Conservation (phyloP, 1,284 basidiomycete genomes). For the Takashimella koratensis region DNA sequence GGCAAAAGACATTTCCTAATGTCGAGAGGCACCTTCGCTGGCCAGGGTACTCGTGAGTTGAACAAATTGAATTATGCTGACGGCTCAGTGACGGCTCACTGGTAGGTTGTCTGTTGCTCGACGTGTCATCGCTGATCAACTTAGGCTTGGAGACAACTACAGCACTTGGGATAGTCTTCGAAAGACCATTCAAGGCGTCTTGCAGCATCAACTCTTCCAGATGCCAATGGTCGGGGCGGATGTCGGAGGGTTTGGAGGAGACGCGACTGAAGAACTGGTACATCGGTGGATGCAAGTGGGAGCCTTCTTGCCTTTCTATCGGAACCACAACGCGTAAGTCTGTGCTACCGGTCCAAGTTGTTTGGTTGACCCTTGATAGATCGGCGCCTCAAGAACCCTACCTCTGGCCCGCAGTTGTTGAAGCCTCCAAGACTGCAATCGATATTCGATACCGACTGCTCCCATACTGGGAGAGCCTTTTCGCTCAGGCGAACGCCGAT, state of each 20-base stretch:
- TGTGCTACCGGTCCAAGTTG: too few relatives aligned
- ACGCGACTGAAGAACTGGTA: slow-evolving; percentile 75
- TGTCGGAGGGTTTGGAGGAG: slow-evolving; percentile 56
- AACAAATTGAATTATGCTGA: too few relatives aligned
- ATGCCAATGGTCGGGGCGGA: slow-evolving; percentile 65
- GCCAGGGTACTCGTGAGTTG: too few relatives aligned
- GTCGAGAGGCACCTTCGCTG: too few relatives aligned
- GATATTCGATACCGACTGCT: slow-evolving; percentile 57
- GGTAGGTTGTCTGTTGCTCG: too few relatives aligned
- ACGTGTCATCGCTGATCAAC: too few relatives aligned
- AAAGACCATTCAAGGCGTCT: slow-evolving; percentile 12
- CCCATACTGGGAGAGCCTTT: slow-evolving; percentile 68
- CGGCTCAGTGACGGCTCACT: too few relatives aligned
- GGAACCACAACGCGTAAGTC: slow-evolving; percentile 45
- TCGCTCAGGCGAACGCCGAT: too few relatives aligned
- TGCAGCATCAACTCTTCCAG: slow-evolving; percentile 15
- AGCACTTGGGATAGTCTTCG: slow-evolving; percentile 48
- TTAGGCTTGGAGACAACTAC: slow-evolving; percentile 67
- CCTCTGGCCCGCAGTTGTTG: slow-evolving; percentile 69
- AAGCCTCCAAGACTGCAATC: slow-evolving; percentile 61
- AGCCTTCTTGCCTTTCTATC: slow-evolving; percentile 52
- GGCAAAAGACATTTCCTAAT: too few relatives aligned
- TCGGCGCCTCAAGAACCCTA: slow-evolving; percentile 62
- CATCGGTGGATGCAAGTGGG: slow-evolving; percentile 76
- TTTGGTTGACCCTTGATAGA: too few relatives aligned